Conservation (phyloP, 1,284 basidiomycete species). For the Microbotryomycetes sp. region DNA sequence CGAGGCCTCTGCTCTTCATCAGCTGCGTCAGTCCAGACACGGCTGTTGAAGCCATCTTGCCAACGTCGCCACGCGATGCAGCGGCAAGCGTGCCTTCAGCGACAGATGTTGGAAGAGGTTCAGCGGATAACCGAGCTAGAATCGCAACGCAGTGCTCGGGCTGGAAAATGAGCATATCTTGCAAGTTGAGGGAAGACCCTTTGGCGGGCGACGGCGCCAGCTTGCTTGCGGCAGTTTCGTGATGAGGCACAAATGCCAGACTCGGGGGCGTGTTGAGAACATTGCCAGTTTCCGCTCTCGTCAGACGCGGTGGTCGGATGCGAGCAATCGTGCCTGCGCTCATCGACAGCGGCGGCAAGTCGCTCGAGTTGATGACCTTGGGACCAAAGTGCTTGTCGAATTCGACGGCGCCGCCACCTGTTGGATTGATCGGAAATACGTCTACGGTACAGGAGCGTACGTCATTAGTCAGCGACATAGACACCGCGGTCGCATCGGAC, state of each 20-base stretch:
- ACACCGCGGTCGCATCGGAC: no score
- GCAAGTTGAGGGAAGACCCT: neutral
- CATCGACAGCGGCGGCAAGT: slow-evolving; percentile 19
- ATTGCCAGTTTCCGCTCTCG: neutral
- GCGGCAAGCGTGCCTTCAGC: neutral
- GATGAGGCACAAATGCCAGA: slow-evolving; percentile 13
- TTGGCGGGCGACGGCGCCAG: neutral
- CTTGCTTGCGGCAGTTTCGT: neutral
- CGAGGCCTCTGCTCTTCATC: slow-evolving; percentile 13
- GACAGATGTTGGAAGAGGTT: neutral
- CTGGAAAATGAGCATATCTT: slow-evolving; percentile 18
- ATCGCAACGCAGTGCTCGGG: neutral
- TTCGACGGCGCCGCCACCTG: slow-evolving; percentile 58
- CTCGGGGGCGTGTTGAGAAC: neutral
- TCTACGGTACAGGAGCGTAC: no score
- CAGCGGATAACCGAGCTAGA: slow-evolving; percentile 15
- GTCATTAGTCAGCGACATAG: no score
- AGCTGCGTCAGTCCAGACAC: slow-evolving; percentile 26
- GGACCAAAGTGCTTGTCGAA: slow-evolving; percentile 16
- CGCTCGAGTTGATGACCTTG: slow-evolving; percentile 11
- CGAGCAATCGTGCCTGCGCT: slow-evolving; percentile 10
- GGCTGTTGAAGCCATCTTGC: slow-evolving; percentile 20
- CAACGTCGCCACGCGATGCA: slow-evolving; percentile 21
- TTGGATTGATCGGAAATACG: slow-evolving; percentile 67
- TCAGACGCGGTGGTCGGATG: slow-evolving; percentile 2